phyloP scores from a whole-genome alignment of 1,284 basidiomycete species.

The Ceratobasidium sp. region DNA sequence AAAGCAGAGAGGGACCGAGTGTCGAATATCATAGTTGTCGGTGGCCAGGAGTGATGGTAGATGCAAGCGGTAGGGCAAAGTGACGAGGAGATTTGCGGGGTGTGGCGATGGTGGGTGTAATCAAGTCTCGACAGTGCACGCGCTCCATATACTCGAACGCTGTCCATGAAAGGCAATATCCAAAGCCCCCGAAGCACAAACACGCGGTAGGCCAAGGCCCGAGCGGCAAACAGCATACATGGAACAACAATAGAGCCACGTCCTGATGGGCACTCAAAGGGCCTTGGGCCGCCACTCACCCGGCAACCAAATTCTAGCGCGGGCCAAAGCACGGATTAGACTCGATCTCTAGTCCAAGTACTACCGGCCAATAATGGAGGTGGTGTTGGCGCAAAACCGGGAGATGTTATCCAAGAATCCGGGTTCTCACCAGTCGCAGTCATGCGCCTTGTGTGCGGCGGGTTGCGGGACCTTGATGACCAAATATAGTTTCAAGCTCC shows the following conservation, averaged over 20 bases:
- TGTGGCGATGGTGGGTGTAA: background rate
- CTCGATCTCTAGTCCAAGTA: background rate
- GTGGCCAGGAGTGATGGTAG: background rate
- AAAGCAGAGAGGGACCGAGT: background rate
- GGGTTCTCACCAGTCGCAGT: too few relatives aligned
- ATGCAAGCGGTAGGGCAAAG: background rate
- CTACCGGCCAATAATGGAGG: background rate
- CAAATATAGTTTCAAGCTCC: background rate
- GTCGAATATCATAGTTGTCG: background rate
- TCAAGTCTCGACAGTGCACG: background rate
- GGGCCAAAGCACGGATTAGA: conserved; percentile 4
- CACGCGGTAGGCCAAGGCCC: conserved; percentile 3
- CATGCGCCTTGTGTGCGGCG: too few relatives aligned
- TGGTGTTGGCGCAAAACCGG: background rate
- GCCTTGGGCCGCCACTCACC: background rate
- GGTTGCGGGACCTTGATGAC: background rate
- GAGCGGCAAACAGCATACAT: background rate
- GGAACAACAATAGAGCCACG: conserved; percentile 14
- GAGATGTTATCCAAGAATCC: too few relatives aligned
- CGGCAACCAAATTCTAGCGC: conserved; percentile 1
- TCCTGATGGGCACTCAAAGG: background rate
- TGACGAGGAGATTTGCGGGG: background rate
- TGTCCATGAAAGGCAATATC: background rate
- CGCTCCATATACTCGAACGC: background rate
- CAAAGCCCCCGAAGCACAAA: conserved; percentile 23